phyloP scores from a whole-genome alignment of 805 yeast species.

The Candida arabinofermentans region DNA sequence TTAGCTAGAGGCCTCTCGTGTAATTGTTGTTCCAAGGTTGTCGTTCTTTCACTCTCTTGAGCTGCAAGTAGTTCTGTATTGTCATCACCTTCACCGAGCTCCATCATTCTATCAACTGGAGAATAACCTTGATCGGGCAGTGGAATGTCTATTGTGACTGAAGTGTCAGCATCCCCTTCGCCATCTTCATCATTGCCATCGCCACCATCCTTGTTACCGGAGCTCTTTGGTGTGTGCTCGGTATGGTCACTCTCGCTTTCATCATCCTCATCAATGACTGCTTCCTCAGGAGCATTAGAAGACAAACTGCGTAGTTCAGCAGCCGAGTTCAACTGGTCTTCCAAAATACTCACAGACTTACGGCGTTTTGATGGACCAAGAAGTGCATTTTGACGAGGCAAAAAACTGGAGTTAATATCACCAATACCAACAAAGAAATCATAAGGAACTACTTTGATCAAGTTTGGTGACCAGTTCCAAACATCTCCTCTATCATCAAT shows the following conservation, averaged over 20 bases:
- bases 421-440: slow-evolving; percentile 97
- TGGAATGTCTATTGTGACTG: slow-evolving; percentile 16
- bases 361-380: slow-evolving; percentile 63
- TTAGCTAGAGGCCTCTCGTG: slow-evolving; percentile 82
- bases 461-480: slow-evolving; percentile 94
- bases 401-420: slow-evolving; percentile 88
- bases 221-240: neutral
- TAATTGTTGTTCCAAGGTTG: slow-evolving; percentile 73
- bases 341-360: slow-evolving; percentile 52
- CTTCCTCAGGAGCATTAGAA: slow-evolving; percentile 1
- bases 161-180: slow-evolving; percentile 10
- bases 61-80: slow-evolving; percentile 45
- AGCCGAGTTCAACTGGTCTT: slow-evolving; percentile 37
- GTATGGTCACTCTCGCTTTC: slow-evolving; percentile 8
- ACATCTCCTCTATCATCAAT: slow-evolving; percentile 98
- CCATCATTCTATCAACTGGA: slow-evolving; percentile 48
- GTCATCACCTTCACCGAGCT: slow-evolving; percentile 48
- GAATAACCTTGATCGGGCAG: slow-evolving; percentile 28
- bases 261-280: slow-evolving; percentile 14
- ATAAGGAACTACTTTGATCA: slow-evolving; percentile 90
- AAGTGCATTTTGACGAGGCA: slow-evolving; percentile 69
- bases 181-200: slow-evolving; percentile 17
- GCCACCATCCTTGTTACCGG: neutral
- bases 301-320: slow-evolving; percentile 8
- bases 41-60: slow-evolving; percentile 61